These are phyloP conservation scores for Aspergillus ellipticus DNA, from an alignment of 495 filamentous ascomycete species.

Conservation along the genomic window DNA sequence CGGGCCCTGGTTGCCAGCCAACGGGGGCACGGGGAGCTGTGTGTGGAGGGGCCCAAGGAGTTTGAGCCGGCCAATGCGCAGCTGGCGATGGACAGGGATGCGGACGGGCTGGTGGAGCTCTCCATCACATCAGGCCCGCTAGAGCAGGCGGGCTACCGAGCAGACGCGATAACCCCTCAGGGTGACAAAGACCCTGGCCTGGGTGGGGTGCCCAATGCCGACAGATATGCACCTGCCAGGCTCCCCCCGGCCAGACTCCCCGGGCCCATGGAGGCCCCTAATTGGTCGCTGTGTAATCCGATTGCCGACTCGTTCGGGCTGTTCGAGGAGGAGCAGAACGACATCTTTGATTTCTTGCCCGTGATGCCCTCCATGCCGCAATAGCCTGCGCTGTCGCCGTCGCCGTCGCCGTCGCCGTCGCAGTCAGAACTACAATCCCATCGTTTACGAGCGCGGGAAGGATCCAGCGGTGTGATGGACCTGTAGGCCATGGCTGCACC, in stretches of 20 bases:
- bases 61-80: constrained; percentile 17
- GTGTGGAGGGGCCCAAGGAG: constrained; percentile 17
- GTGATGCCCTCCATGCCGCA: constrained; percentile 39
- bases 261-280: constrained; percentile 39
- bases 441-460: too few species aligned
- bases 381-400: too few species aligned
- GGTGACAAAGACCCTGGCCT: constrained; percentile 21
- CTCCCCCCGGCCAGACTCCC: constrained; percentile 30
- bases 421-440: too few species aligned
- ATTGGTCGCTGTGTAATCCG: constrained; percentile 40
- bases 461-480: too few species aligned
- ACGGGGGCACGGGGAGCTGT: constrained; percentile 19
- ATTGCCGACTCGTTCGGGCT: constrained; percentile 44
- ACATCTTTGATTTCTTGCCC: constrained; percentile 43
- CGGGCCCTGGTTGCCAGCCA: constrained; percentile 36
- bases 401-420: too few species aligned
- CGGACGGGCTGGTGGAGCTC: background rate
- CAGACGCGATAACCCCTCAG: constrained; percentile 12
- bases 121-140: constrained; percentile 17
- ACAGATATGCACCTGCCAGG: constrained; percentile 23
- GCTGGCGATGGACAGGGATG: constrained; percentile 3
- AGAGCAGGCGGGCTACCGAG: constrained; percentile 23
- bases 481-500: too few species aligned
- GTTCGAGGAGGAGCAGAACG: constrained; percentile 44
- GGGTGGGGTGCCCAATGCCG: constrained; percentile 20